Percentiles rank a stretch among this genome's conserved stretches.
Conservation (phyloP, 257 asterid species). For the Solanum tarijense region DNA sequence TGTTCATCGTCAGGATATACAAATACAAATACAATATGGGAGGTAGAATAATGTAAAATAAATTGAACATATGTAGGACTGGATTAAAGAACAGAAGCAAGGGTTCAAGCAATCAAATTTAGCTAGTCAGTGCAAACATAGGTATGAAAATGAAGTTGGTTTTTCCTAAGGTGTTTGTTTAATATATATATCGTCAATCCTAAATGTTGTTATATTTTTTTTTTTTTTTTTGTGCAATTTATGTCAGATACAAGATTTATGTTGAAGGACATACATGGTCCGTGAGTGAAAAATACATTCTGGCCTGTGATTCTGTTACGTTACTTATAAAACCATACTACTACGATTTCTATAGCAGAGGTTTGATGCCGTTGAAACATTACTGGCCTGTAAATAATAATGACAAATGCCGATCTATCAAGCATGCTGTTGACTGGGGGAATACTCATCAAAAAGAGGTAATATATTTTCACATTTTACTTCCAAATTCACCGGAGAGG, state of each 20-base stretch:
- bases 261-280: slow-evolving; percentile 93
- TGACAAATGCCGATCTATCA: slow-evolving; percentile 71
- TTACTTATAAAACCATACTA: slow-evolving; percentile 51
- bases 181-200: background rate
- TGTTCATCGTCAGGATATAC: background rate
- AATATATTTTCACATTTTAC: background rate
- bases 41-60: background rate
- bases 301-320: slow-evolving; percentile 69
- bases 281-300: slow-evolving; percentile 89
- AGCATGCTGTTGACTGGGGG: slow-evolving; percentile 86
- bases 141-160: slow-evolving; percentile 20
- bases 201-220: background rate
- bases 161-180: background rate
- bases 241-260: slow-evolving; percentile 67
- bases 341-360: slow-evolving; percentile 77
- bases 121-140: slow-evolving; percentile 70
- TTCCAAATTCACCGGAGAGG: background rate
- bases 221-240: background rate
- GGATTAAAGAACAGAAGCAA: slow-evolving; percentile 41
- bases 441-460: slow-evolving; percentile 49
- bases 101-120: slow-evolving; percentile 69
- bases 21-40: background rate
- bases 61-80: slow-evolving; percentile 31
- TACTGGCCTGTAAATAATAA: slow-evolving; percentile 71
- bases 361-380: slow-evolving; percentile 66